Evolutionary conservation across 2,329 filamentous ascomycete genomes (phyloP).

Genomic region (Tolypocladium inflatum): DNA sequence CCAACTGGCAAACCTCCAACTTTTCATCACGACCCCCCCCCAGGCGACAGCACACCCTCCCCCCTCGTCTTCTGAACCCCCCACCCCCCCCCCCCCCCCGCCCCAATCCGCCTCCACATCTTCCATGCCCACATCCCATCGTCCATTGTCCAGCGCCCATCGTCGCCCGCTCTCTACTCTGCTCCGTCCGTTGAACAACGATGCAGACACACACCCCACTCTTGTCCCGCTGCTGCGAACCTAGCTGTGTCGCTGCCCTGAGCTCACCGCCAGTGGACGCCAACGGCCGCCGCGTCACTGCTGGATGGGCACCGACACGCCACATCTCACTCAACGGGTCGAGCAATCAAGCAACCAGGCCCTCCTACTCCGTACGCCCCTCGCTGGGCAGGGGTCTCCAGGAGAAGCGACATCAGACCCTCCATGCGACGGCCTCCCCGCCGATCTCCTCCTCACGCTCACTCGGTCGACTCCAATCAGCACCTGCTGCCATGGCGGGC

Average conservation of each 20-base stretch:
- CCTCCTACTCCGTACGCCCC: not conserved
- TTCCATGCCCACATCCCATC: not conserved
- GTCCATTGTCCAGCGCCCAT: not conserved
- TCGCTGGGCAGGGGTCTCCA: not conserved
- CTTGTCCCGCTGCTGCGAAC: not conserved
- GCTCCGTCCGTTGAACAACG: not conserved
- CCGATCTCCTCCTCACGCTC: constrained; percentile 1
- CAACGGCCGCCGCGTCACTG: not conserved
- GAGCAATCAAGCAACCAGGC: not conserved
- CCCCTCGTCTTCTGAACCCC: not conserved
- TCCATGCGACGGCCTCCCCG: constrained; percentile 1
- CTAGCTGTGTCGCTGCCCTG: not conserved
- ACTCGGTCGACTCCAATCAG: not conserved
- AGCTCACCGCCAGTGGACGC: not conserved
- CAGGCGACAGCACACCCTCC: not conserved
- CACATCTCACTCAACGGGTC: not conserved
- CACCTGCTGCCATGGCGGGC: not conserved
- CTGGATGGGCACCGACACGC: not conserved
- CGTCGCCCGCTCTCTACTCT: not conserved
- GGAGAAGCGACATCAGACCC: not conserved
- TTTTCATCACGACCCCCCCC: constrained; percentile 5
- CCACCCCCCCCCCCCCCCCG: not conserved
- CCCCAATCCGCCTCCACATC: not conserved
- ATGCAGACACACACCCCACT: not conserved
- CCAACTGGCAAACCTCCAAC: constrained; percentile 5